Percentiles rank a stretch among this genome's conserved stretches.
phyloP scores from a whole-genome alignment of 2,329 filamentous ascomycete genomes.

The Pezicula neosporulosa region DNA sequence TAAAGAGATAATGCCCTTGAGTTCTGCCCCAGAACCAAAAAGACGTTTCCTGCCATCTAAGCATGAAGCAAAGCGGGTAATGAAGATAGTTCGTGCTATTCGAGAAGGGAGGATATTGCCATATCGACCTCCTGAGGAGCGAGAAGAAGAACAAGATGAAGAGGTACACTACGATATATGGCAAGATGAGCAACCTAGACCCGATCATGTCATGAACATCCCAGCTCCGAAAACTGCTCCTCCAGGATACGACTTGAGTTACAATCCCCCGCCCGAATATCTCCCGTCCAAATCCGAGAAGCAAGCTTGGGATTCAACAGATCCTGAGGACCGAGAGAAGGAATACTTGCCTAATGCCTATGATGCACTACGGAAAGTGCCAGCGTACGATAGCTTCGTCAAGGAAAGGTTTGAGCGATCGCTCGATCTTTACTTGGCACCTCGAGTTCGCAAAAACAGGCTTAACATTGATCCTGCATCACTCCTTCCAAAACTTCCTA shows the following conservation, averaged over 20 bases:
- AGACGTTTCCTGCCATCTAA: constrained; percentile 93
- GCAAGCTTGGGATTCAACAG: constrained; percentile 77
- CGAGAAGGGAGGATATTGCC: constrained; percentile 90
- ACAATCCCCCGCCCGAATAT: constrained; percentile 94
- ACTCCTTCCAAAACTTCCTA: constrained; percentile 86
- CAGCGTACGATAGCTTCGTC: constrained; percentile 84
- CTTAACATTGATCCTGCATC: constrained; percentile 96
- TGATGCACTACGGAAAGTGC: constrained; percentile 83
- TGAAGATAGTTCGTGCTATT: constrained; percentile 96
- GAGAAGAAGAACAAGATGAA: constrained; percentile 69
- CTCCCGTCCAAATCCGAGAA: constrained; percentile 82
- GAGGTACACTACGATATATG: constrained; percentile 80
- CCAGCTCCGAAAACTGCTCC: constrained; percentile 91
- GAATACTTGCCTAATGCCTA: constrained; percentile 83
- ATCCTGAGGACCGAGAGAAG: constrained; percentile 87
- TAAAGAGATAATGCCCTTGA: constrained; percentile 90
- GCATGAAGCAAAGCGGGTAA: constrained; percentile 91
- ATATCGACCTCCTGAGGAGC: constrained; percentile 71
- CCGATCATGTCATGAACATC: constrained; percentile 89
- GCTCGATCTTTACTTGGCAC: constrained; percentile 91
- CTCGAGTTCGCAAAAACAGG: constrained; percentile 85
- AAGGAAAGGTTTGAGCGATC: constrained; percentile 97
- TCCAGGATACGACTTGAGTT: constrained; percentile 91
- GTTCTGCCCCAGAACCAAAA: constrained; percentile 92
- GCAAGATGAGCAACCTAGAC: constrained; percentile 83